A percentile compares a stretch with the other conserved stretches of the same genome.
Evolutionary conservation across 352 stramenopile genomes (phyloP).

Genomic region (Phytophthora litchii): DNA sequence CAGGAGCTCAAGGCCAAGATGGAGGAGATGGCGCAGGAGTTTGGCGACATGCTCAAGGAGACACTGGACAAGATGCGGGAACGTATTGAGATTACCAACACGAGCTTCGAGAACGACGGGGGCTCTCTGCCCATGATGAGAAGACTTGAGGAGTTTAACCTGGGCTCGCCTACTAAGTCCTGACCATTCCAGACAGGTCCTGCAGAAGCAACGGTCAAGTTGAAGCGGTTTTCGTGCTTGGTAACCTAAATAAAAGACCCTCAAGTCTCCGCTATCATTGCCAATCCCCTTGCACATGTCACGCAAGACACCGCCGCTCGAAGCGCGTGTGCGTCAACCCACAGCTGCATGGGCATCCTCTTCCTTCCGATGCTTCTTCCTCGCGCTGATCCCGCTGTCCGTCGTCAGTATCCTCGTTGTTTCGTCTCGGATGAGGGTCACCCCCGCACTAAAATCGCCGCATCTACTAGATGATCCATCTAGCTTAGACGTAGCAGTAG

Average conservation of each 20-base stretch:
- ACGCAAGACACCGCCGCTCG: background rate
- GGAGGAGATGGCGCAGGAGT: conserved; percentile 95
- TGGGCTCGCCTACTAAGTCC: conserved; percentile 60
- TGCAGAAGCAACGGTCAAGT: background rate
- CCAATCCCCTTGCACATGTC: background rate
- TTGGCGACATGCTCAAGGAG: conserved; percentile 95
- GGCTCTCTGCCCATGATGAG: conserved; percentile 79
- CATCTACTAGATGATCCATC: background rate
- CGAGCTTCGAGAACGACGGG: conserved; percentile 87
- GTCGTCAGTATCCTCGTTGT: conserved; percentile 19
- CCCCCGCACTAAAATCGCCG: background rate
- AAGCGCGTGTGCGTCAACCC: background rate
- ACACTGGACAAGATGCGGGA: conserved; percentile 95
- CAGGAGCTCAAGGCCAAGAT: conserved; percentile 93
- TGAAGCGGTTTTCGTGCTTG: conserved; percentile 5
- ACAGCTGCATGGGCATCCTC: conserved; percentile 2
- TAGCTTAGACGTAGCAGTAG: background rate
- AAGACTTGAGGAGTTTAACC: conserved; percentile 88
- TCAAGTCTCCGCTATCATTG: background rate
- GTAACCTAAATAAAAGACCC: conserved; percentile 6
- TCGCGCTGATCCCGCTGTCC: conserved; percentile 27
- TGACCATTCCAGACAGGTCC: conserved; percentile 13
- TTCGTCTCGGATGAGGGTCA: conserved; percentile 15
- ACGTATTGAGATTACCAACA: conserved; percentile 93
- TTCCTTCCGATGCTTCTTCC: conserved; percentile 25